phyloP scores from a whole-genome alignment of 2,329 filamentous ascomycete genomes.

The Xylariaceae sp. region DNA sequence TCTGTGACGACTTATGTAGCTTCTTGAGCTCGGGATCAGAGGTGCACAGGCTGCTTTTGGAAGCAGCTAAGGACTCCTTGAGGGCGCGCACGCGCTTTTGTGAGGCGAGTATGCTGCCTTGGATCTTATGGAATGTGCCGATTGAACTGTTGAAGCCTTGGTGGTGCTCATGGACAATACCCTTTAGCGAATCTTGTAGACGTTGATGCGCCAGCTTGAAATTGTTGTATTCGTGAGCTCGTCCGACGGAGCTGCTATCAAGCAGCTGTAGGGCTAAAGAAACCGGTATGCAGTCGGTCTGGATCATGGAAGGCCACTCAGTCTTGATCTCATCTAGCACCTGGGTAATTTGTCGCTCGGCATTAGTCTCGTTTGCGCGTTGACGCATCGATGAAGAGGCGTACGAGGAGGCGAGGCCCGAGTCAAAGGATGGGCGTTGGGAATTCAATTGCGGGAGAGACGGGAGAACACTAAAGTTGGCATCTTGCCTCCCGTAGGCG shows the following conservation, averaged over 20 bases:
- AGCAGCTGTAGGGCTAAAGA: slow-evolving; percentile 93
- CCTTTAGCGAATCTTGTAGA: slow-evolving; percentile 87
- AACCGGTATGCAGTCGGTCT: slow-evolving; percentile 83
- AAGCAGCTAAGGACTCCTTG: slow-evolving; percentile 75
- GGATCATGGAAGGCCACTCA: slow-evolving; percentile 90
- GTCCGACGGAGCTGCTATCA: slow-evolving; percentile 87
- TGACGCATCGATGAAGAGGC: slow-evolving; percentile 25
- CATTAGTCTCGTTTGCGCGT: slow-evolving; percentile 39
- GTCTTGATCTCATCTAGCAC: slow-evolving; percentile 78
- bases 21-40: slow-evolving; percentile 90
- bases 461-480: slow-evolving; percentile 48
- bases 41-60: slow-evolving; percentile 75
- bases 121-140: slow-evolving; percentile 97
- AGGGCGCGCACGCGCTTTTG: slow-evolving; percentile 79
- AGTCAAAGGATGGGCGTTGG: slow-evolving; percentile 32
- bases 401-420: slow-evolving; percentile 30
- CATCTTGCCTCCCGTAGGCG: slow-evolving; percentile 40
- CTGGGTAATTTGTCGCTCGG: slow-evolving; percentile 54
- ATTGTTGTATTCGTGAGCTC: slow-evolving; percentile 80
- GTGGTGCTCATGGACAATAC: slow-evolving; percentile 96
- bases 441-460: slow-evolving; percentile 29
- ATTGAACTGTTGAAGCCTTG: slow-evolving; percentile 99
- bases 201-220: slow-evolving; percentile 82
- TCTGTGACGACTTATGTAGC: slow-evolving; percentile 79
- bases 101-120: slow-evolving; percentile 83